These are phyloP conservation scores for Bipolaris victoriae DNA, from an alignment of 2,329 filamentous ascomycete genomes.

Conservation along the genomic window DNA sequence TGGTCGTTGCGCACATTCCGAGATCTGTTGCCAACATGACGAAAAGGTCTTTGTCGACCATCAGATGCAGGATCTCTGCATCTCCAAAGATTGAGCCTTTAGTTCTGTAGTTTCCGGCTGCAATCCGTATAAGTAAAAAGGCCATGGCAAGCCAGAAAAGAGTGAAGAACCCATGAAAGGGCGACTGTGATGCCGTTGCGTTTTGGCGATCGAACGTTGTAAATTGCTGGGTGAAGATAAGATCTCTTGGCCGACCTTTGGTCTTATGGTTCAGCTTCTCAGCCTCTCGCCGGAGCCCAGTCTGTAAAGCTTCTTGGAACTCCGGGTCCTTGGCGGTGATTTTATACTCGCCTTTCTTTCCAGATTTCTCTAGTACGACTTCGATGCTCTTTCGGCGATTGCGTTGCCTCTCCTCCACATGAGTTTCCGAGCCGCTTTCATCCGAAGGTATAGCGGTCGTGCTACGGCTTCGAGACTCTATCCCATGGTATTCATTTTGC, in stretches of 20 bases:
- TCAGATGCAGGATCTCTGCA: slow-evolving; percentile 73
- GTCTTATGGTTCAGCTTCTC: slow-evolving; percentile 41
- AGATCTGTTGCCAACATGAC: slow-evolving; percentile 67
- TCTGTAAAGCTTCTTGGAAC: slow-evolving; percentile 54
- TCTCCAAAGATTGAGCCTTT: slow-evolving; percentile 72
- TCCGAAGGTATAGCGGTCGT: slow-evolving; percentile 37
- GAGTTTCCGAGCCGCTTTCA: slow-evolving; percentile 24
- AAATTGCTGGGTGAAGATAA: slow-evolving; percentile 75
- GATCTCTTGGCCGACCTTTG: slow-evolving; percentile 56
- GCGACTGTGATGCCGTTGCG: slow-evolving; percentile 66
- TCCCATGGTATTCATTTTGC: slow-evolving; percentile 46
- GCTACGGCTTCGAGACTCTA: slow-evolving; percentile 40
- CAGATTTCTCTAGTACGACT: slow-evolving; percentile 55
- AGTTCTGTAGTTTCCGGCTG: slow-evolving; percentile 70
- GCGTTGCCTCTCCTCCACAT: slow-evolving; percentile 8
- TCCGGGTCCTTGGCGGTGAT: slow-evolving; percentile 59
- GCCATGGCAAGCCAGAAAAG: slow-evolving; percentile 77
- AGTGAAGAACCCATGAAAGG: slow-evolving; percentile 80
- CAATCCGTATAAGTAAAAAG: slow-evolving; percentile 70
- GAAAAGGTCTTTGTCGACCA: slow-evolving; percentile 64
- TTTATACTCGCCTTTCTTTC: slow-evolving; percentile 55
- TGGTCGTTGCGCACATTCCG: slow-evolving; percentile 70
- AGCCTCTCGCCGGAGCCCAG: slow-evolving; percentile 53
- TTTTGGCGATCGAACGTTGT: slow-evolving; percentile 79
- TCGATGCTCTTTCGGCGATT: slow-evolving; percentile 52